Conservation (phyloP, 2,329 filamentous ascomycete genomes). For the Aspergillus sojae region DNA sequence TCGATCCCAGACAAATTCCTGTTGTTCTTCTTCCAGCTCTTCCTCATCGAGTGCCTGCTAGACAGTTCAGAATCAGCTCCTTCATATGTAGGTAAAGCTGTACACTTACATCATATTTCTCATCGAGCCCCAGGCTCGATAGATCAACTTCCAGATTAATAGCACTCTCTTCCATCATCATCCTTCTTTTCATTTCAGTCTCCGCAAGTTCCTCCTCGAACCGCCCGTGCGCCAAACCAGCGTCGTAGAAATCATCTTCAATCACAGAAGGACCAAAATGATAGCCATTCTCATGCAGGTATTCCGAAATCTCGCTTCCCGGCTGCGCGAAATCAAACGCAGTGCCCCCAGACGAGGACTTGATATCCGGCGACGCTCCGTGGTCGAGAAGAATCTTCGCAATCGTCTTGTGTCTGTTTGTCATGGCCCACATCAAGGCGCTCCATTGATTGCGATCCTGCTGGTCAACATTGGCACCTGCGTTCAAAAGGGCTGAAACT, state of each 20-base stretch:
- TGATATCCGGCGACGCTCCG: slow-evolving; percentile 92
- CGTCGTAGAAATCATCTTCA: slow-evolving; percentile 86
- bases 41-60: slow-evolving; percentile 70
- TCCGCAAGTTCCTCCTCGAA: slow-evolving; percentile 98
- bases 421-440: slow-evolving; percentile 99
- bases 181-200: slow-evolving; percentile 85
- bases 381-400: slow-evolving; percentile 90
- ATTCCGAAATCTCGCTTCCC: slow-evolving; percentile 95
- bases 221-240: slow-evolving; percentile 85
- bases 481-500: slow-evolving; percentile 79
- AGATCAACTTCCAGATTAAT: slow-evolving; percentile 95
- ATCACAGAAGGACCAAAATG: slow-evolving; percentile 49
- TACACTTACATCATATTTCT: slow-evolving; percentile 78
- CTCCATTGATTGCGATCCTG: slow-evolving; percentile 98
- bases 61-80: slow-evolving; percentile 5
- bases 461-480: slow-evolving; percentile 84
- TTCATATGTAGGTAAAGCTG: not conserved
- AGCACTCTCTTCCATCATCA: slow-evolving; percentile 99
- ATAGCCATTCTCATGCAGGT: slow-evolving; percentile 92
- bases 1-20: slow-evolving; percentile 93
- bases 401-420: slow-evolving; percentile 94
- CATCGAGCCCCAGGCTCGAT: slow-evolving; percentile 92
- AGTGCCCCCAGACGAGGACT: slow-evolving; percentile 89
- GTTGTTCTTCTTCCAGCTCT: slow-evolving; percentile 83
- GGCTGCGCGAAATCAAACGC: slow-evolving; percentile 95